phyloP scores from a whole-genome alignment of 2,329 filamentous ascomycete species.

The Aspergillus sp. region DNA sequence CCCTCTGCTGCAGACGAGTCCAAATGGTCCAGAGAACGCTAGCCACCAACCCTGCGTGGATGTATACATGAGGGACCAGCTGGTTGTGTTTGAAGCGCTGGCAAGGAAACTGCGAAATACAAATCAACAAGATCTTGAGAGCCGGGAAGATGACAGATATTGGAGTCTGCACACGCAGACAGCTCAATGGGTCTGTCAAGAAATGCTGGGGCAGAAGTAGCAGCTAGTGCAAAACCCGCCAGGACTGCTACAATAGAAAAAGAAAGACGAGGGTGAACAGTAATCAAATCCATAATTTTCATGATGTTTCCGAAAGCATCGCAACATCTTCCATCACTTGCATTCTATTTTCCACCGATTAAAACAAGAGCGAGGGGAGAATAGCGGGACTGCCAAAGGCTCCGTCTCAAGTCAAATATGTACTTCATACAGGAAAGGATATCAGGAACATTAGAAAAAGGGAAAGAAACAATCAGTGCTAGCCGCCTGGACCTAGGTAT shows the following conservation, averaged over 20 bases:
- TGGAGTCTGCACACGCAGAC: slow-evolving; percentile 45
- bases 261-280: not conserved
- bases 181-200: slow-evolving; percentile 45
- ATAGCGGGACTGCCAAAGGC: slow-evolving; percentile 1
- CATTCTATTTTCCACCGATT: slow-evolving; percentile 6
- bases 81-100: slow-evolving; percentile 60
- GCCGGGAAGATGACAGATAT: slow-evolving; percentile 28
- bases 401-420: not conserved
- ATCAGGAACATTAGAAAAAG: slow-evolving; percentile 6
- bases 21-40: not conserved
- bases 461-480: slow-evolving; percentile 13
- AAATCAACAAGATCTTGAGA: slow-evolving; percentile 9
- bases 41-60: slow-evolving; percentile 49
- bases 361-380: slow-evolving; percentile 2
- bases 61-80: slow-evolving; percentile 57
- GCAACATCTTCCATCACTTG: slow-evolving; percentile 3
- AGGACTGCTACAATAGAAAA: not conserved
- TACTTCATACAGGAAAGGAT: slow-evolving; percentile 1
- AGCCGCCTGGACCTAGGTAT: slow-evolving; percentile 12
- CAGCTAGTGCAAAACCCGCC: not conserved
- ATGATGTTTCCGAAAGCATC: not conserved
- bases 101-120: slow-evolving; percentile 34
- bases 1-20: slow-evolving; percentile 19
- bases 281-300: not conserved
- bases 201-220: slow-evolving; percentile 31